These are phyloP conservation scores for Dioszegia hungarica DNA, from an alignment of 768 basidiomycete species.

Conservation along the genomic window DNA sequence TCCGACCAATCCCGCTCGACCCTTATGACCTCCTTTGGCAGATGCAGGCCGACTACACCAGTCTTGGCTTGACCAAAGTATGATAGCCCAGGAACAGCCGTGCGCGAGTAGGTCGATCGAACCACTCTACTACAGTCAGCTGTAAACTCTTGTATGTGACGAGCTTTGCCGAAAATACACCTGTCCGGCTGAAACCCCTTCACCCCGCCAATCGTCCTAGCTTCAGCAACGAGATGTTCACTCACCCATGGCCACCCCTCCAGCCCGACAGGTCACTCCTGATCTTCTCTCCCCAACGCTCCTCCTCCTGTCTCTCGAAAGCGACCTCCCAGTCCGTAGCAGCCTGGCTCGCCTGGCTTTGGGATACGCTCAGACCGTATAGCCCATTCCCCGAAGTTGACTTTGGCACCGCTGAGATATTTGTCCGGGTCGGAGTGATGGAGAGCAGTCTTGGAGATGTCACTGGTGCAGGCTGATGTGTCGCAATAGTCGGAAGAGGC, in stretches of 20 bases:
- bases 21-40: constrained; percentile 85
- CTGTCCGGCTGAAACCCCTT: neutral
- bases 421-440: neutral
- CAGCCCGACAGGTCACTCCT: constrained; percentile 29
- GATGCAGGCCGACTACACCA: constrained; percentile 80
- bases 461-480: neutral
- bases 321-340: constrained; percentile 29
- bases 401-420: no score
- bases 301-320: constrained; percentile 15
- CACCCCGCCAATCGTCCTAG: neutral
- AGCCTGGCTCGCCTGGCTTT: constrained; percentile 4
- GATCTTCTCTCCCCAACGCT: constrained; percentile 24
- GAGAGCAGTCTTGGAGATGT: no score
- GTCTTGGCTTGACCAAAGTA: constrained; percentile 69
- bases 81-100: constrained; percentile 28
- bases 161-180: no score
- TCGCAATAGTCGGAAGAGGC: neutral
- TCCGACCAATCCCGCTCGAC: constrained; percentile 87
- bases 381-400: no score
- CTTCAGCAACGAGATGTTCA: neutral
- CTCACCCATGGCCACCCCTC: constrained; percentile 37
- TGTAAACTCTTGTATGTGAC: no score
- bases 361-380: constrained; percentile 4
- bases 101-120: constrained; percentile 36
- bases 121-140: constrained; percentile 18